These are phyloP conservation scores for Kodamaea sp. DNA, from an alignment of 1,139 yeast genomes.

Conservation along the genomic window DNA sequence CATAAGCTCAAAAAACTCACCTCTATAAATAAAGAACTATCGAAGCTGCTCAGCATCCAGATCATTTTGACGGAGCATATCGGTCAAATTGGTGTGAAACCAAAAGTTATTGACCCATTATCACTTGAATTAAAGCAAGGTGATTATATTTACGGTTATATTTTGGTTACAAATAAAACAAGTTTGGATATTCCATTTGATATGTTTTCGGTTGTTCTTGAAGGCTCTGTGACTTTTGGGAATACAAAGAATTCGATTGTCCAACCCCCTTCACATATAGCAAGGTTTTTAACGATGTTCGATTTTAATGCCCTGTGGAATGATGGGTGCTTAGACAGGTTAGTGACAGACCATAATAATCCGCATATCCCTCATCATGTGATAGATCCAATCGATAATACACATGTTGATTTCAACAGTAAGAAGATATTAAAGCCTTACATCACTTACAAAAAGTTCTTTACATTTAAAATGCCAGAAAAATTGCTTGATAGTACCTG, in stretches of 20 bases:
- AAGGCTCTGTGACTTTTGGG: slow-evolving; percentile 31
- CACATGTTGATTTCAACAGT: slow-evolving; percentile 25
- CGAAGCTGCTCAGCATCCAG: slow-evolving; percentile 27
- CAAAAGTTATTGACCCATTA: slow-evolving; percentile 29
- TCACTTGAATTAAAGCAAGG: slow-evolving; percentile 36
- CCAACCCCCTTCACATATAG: slow-evolving; percentile 17
- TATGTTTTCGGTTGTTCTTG: slow-evolving; percentile 39
- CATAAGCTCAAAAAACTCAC: slow-evolving; percentile 34
- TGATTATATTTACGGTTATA: slow-evolving; percentile 38
- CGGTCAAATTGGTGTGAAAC: slow-evolving; percentile 29
- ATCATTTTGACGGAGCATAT: slow-evolving; percentile 30
- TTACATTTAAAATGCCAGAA: slow-evolving; percentile 38
- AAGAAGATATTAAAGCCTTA: slow-evolving; percentile 31
- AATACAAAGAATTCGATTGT: slow-evolving; percentile 16
- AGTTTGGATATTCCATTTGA: slow-evolving; percentile 32
- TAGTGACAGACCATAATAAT: slow-evolving; percentile 26
- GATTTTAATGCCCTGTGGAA: slow-evolving; percentile 44
- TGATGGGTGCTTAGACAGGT: slow-evolving; percentile 33
- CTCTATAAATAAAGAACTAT: slow-evolving; percentile 26
- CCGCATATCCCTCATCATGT: slow-evolving; percentile 21
- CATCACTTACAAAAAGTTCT: slow-evolving; percentile 37
- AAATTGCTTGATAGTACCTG: slow-evolving; percentile 37
- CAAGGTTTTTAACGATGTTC: slow-evolving; percentile 35
- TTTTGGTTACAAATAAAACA: slow-evolving; percentile 32
- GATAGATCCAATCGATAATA: slow-evolving; percentile 33